Evolutionary conservation across 2,329 filamentous ascomycete genomes (phyloP).

Genomic region (Curvularia eragrostidis): DNA sequence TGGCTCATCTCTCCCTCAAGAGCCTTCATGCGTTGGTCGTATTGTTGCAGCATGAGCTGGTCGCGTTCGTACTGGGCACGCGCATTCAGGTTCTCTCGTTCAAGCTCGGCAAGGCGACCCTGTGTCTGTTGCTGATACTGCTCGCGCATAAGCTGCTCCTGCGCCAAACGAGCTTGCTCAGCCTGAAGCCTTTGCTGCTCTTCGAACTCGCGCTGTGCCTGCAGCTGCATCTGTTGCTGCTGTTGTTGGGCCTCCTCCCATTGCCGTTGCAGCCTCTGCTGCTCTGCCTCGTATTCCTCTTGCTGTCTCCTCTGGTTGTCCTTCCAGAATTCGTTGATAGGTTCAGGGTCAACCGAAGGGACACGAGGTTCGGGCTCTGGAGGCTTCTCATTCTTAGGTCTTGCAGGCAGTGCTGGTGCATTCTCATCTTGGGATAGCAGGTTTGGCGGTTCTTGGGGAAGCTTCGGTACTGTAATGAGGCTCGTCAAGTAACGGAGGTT

Average conservation of each 20-base stretch:
- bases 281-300: conserved; percentile 93
- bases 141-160: conserved; percentile 86
- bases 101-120: conserved; percentile 91
- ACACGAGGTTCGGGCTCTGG: conserved; percentile 62
- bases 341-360: conserved; percentile 81
- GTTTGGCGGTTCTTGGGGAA: conserved; percentile 92
- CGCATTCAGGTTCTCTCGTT: conserved; percentile 93
- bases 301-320: conserved; percentile 89
- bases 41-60: conserved; percentile 95
- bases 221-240: conserved; percentile 81
- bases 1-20: conserved; percentile 86
- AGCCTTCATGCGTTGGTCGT: conserved; percentile 90
- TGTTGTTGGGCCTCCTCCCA: conserved; percentile 80
- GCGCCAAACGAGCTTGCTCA: conserved; percentile 88
- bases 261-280: conserved; percentile 84
- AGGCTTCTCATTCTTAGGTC: conserved; percentile 71
- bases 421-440: conserved; percentile 81
- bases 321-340: conserved; percentile 98
- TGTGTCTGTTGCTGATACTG: conserved; percentile 95
- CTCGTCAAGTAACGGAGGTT: conserved; percentile 96
- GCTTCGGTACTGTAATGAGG: conserved; percentile 92
- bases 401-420: conserved; percentile 79
- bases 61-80: conserved; percentile 96
- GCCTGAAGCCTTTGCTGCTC: conserved; percentile 87
- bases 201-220: conserved; percentile 94